Evolutionary conservation across 2,329 filamentous ascomycete species (phyloP), one percentile per base, ranked within the genome.

Genomic region (Penicillium decumbens): DNA sequence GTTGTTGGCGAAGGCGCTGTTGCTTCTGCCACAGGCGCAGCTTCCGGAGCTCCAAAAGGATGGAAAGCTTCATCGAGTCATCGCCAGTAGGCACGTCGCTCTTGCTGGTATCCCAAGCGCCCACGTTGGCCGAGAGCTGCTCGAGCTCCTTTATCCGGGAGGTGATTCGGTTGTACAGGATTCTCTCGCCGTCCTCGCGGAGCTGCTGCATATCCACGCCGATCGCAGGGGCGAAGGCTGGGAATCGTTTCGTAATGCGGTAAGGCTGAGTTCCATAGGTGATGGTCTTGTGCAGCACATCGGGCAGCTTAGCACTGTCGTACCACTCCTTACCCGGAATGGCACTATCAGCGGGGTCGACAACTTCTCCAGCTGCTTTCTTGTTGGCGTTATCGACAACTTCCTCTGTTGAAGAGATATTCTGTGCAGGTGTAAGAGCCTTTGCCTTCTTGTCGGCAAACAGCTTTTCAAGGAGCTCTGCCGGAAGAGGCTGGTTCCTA

Each of bases 111-210:
- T 97, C 89, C 87, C 90, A 95, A 43, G 89, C 87, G 27, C 85
- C 88, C 43, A 96, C 77, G 64, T 95, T 95, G 29, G 88, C 89
- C 13, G 89, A 88, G 15, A 95, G 75, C 27, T 84, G 82, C 65
- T 90, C 91, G 24, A 98, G 76, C 67, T 97, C 90, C 8, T 84
- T 77, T 65, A 92, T 92, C 40, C 93, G 83, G 41, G 91, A 83
- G 55, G 83, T 84, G 75, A 98, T 89, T 46, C 90, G 84, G 70
- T 95, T 97, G 73, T 93, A 95, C 20, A 96, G 77, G 41, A 93
- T 84, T 50, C 87, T 83, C 66, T 97, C 93, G 39, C 90, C 83
- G 66, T 96, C 90, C 57, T 92, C 88, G 44, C 89, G 83, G 50
- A 95, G 69, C 54, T 90, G 86, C 57, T 95, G 89, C 40, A 92